Evolutionary conservation across 768 basidiomycete genomes (phyloP).

Genomic region (Roridomyces roridus): DNA sequence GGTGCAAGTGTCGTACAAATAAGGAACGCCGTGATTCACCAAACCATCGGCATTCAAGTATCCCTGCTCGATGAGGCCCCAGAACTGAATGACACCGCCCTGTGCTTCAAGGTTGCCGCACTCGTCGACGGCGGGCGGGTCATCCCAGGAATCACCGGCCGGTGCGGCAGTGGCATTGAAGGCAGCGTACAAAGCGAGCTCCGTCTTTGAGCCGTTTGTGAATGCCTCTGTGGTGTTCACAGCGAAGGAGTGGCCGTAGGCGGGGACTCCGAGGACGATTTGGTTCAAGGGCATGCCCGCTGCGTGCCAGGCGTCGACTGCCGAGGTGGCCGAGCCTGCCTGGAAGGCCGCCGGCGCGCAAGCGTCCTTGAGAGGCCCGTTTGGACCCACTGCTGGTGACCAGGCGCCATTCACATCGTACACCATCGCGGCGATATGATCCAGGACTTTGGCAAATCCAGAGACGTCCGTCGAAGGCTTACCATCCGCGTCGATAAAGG

Average conservation of each 20-base stretch:
- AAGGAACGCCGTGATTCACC: constrained; percentile 55
- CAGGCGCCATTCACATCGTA: constrained; percentile 59
- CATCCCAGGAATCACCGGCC: constrained; percentile 57
- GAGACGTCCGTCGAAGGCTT: constrained; percentile 72
- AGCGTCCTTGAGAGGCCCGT: constrained; percentile 79
- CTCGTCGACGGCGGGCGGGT: constrained; percentile 44
- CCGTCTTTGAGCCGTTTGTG: constrained; percentile 26
- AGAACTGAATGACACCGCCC: constrained; percentile 66
- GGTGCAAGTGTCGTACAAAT: constrained; percentile 68
- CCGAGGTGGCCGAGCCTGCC: constrained; percentile 74
- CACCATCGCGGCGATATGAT: constrained; percentile 59
- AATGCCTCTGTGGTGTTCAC: constrained; percentile 49
- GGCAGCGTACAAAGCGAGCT: constrained; percentile 51
- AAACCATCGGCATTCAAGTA: constrained; percentile 56
- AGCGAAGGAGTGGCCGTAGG: constrained; percentile 79
- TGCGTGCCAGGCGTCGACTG: constrained; percentile 71
- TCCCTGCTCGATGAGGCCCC: constrained; percentile 59
- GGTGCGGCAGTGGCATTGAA: constrained; percentile 55
- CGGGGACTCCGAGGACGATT: constrained; percentile 80
- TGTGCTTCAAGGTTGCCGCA: constrained; percentile 50
- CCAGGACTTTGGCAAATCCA: constrained; percentile 69
- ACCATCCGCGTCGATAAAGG: constrained; percentile 56
- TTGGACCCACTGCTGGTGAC: constrained; percentile 71
- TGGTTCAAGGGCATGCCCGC: constrained; percentile 75
- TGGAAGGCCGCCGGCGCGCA: constrained; percentile 64